Conservation (phyloP, 192 early-diverging fungal species). For the Funneliformis geosporum region DNA sequence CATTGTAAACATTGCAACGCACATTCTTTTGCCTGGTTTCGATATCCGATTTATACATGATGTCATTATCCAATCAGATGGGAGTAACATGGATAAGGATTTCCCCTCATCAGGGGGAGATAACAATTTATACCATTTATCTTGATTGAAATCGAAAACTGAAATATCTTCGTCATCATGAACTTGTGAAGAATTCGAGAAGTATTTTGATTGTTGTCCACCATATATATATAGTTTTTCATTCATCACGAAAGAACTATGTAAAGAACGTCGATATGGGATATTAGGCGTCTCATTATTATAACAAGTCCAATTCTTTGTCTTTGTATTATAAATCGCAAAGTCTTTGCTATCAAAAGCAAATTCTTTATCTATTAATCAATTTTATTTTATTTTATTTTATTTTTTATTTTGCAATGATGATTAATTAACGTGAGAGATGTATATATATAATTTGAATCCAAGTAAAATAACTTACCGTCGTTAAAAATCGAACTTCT, state of each 20-base stretch:
- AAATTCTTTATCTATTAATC: neutral
- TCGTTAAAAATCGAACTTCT: neutral
- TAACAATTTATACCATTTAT: slow-evolving; percentile 1
- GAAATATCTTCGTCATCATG: slow-evolving; percentile 19
- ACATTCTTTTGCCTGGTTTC: neutral
- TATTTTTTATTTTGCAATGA: no score
- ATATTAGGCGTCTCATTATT: neutral
- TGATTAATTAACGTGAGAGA: no score
- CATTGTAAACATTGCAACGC: neutral
- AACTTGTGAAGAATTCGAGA: neutral
- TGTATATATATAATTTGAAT: neutral
- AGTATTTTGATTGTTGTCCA: neutral
- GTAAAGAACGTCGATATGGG: slow-evolving; percentile 14
- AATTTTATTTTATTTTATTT: no score
- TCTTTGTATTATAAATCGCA: neutral
- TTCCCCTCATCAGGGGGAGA: neutral
- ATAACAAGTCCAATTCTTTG: slow-evolving; percentile 3
- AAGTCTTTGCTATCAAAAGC: slow-evolving; percentile 13
- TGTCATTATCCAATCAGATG: neutral
- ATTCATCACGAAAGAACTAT: neutral
- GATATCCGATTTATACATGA: neutral
- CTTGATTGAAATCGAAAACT: neutral
- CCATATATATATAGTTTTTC: slow-evolving; percentile 21
- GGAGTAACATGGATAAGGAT: neutral
- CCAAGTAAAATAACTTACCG: neutral